Evolutionary conservation across 2,329 filamentous ascomycete genomes (phyloP).

Genomic region (Penicillium rolfsii): DNA sequence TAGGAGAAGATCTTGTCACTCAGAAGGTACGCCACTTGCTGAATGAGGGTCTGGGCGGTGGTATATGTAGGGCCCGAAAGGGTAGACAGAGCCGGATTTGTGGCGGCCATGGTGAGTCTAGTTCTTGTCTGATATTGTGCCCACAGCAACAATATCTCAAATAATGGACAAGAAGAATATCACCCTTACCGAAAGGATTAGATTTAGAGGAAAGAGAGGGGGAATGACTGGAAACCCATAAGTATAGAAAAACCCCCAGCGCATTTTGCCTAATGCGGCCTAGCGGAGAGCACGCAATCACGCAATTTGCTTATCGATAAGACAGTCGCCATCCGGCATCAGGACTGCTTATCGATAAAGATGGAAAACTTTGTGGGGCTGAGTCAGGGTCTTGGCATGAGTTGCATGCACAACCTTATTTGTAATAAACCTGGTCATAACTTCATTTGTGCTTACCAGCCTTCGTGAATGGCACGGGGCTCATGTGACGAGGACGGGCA

Average conservation of each 20-base stretch:
- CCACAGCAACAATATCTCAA: constrained; percentile 27
- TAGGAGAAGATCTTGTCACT: constrained; percentile 98
- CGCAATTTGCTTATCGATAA: constrained; percentile 37
- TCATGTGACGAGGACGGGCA: constrained; percentile 15
- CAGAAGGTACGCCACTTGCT: constrained; percentile 92
- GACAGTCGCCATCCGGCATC: not conserved
- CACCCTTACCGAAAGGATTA: constrained; percentile 23
- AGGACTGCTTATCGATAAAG: constrained; percentile 33
- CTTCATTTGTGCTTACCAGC: not conserved
- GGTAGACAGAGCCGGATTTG: constrained; percentile 53
- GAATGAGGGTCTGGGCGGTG: constrained; percentile 88
- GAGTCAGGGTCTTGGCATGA: not conserved
- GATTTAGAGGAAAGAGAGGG: constrained; percentile 28
- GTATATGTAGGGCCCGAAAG: constrained; percentile 89
- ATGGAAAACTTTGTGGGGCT: constrained; percentile 2
- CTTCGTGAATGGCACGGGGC: not conserved
- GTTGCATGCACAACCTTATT: not conserved
- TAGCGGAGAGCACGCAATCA: constrained; percentile 40
- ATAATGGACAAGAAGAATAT: constrained; percentile 27
- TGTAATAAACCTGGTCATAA: not conserved
- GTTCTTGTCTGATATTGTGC: constrained; percentile 33
- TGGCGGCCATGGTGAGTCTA: constrained; percentile 35
- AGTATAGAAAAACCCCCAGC: constrained; percentile 36
- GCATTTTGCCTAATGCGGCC: constrained; percentile 32
- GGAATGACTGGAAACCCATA: constrained; percentile 22